These are phyloP conservation scores for Xylaria sp. DNA, from an alignment of 2,329 filamentous ascomycete species.

Conservation along the genomic window DNA sequence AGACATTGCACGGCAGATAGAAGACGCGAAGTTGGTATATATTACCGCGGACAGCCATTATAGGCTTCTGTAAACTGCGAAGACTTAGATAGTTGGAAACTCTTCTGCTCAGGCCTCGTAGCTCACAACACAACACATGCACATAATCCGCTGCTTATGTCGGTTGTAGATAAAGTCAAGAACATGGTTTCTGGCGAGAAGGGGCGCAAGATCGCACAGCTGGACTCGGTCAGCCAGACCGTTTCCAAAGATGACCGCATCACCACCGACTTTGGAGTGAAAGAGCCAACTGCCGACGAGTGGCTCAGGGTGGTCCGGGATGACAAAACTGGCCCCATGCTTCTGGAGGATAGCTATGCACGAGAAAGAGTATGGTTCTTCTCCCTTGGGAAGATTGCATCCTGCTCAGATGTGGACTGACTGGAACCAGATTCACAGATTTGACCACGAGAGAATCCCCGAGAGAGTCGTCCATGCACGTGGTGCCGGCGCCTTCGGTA, in stretches of 20 bases:
- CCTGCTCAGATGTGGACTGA: neutral
- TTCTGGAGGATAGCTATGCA: slow-evolving; percentile 76
- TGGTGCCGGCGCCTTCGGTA: slow-evolving; percentile 72
- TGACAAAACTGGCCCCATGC: slow-evolving; percentile 67
- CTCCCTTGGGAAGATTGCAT: too few species aligned
- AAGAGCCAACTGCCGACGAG: slow-evolving; percentile 74
- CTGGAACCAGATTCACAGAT: slow-evolving; percentile 64
- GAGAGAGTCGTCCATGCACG: slow-evolving; percentile 73
- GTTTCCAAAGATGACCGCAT: slow-evolving; percentile 63
- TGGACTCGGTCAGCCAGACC: slow-evolving; percentile 64
- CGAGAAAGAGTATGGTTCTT: slow-evolving; percentile 66
- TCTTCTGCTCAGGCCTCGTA: neutral
- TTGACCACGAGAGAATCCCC: slow-evolving; percentile 73
- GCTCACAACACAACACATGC: neutral
- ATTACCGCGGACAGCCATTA: neutral
- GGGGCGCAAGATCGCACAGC: slow-evolving; percentile 64
- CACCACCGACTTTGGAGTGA: slow-evolving; percentile 79
- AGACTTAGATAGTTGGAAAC: neutral
- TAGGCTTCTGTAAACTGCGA: too few species aligned
- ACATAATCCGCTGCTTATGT: slow-evolving; percentile 5
- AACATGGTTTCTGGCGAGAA: slow-evolving; percentile 49
- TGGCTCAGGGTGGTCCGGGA: slow-evolving; percentile 72
- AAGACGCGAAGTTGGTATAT: neutral
- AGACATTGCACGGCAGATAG: neutral
- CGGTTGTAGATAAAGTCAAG: slow-evolving; percentile 45